phyloP scores from a whole-genome alignment of 805 yeast species.

The Wickerhamomyces bovis region DNA sequence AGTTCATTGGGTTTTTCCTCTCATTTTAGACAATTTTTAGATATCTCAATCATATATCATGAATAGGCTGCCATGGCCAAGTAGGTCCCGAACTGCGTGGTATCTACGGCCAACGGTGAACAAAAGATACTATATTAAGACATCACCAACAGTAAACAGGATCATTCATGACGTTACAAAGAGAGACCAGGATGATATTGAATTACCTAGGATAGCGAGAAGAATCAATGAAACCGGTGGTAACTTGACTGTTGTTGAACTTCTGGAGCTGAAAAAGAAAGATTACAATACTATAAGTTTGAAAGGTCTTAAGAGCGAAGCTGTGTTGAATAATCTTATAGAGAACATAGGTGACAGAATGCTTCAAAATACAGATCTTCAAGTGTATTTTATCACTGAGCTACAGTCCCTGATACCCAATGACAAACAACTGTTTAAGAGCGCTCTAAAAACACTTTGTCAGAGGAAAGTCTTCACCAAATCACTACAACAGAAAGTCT shows the following conservation, averaged over 20 bases:
- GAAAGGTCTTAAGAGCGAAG: neutral
- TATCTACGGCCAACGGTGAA: neutral
- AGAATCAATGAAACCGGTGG: slow-evolving; percentile 10
- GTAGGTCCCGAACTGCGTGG: neutral
- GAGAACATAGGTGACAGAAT: neutral
- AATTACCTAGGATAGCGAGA: neutral
- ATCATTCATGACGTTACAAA: neutral
- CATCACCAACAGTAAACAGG: neutral
- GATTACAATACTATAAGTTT: neutral
- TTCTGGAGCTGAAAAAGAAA: slow-evolving; percentile 2
- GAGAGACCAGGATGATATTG: neutral
- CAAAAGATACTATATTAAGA: neutral
- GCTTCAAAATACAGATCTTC: neutral
- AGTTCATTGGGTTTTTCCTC: neutral
- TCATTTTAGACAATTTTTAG: too few relatives aligned
- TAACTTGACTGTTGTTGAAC: slow-evolving; percentile 5
- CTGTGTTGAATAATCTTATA: slow-evolving; percentile 4
- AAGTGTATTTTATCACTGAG: slow-evolving; percentile 1
- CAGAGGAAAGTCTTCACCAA: neutral
- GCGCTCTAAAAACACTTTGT: neutral
- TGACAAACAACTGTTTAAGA: neutral
- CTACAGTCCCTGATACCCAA: neutral
- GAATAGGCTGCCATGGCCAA: neutral
- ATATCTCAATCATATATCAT: neutral
- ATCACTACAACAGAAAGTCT: neutral